Conservation (phyloP, 2,329 filamentous ascomycete species). For the Pseudogymnoascus sp. region DNA sequence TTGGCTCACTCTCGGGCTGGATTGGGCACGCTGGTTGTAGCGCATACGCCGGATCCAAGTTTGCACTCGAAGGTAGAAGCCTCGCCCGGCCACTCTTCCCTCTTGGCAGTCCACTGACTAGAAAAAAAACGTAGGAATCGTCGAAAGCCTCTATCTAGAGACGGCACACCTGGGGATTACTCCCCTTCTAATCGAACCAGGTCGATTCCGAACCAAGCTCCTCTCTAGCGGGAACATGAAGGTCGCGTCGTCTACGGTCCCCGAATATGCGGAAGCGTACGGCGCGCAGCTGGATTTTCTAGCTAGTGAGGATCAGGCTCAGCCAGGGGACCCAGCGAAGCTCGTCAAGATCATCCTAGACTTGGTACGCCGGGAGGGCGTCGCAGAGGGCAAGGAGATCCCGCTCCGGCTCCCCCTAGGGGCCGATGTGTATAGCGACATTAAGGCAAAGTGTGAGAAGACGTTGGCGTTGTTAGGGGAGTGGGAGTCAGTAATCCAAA, state of each 20-base stretch:
- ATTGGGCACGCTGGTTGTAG: slow-evolving; percentile 8
- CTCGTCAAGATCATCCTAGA: slow-evolving; percentile 33
- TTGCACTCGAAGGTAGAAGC: slow-evolving; percentile 17
- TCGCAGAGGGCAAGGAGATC: slow-evolving; percentile 27
- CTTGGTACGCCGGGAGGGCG: slow-evolving; percentile 28
- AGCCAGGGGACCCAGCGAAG: slow-evolving; percentile 36
- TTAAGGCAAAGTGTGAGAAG: slow-evolving; percentile 23
- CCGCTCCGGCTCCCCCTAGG: slow-evolving; percentile 31
- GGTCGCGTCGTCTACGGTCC: background rate
- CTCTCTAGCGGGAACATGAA: slow-evolving; percentile 11
- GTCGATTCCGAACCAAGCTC: slow-evolving; percentile 44
- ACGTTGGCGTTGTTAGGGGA: background rate
- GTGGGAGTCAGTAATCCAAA: no score
- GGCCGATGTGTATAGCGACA: slow-evolving; percentile 27
- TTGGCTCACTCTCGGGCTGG: slow-evolving; percentile 16
- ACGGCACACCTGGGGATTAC: slow-evolving; percentile 15
- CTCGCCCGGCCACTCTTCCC: background rate
- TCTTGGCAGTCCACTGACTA: background rate
- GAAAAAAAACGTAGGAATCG: slow-evolving; percentile 8
- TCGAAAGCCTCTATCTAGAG: slow-evolving; percentile 16
- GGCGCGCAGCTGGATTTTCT: slow-evolving; percentile 15
- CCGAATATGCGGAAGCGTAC: background rate
- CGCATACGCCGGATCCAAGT: slow-evolving; percentile 16
- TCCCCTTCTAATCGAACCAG: slow-evolving; percentile 36
- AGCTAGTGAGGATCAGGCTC: slow-evolving; percentile 26